phyloP scores from a whole-genome alignment of 2,329 filamentous ascomycete genomes.

The Stachybotrys chartarum region DNA sequence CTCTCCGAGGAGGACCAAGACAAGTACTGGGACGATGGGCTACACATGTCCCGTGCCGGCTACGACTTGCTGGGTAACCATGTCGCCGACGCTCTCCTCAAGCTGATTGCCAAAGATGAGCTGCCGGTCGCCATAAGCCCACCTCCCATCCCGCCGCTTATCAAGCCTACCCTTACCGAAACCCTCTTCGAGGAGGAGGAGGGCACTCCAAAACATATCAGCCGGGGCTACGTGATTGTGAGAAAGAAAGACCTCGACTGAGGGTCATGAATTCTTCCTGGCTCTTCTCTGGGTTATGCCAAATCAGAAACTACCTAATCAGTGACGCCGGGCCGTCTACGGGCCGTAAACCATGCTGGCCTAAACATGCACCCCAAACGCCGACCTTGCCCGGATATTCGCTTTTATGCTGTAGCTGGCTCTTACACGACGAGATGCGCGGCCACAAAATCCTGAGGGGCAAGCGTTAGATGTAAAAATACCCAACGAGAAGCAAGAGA shows the following conservation, averaged over 20 bases:
- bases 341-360: not conserved
- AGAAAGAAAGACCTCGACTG: slow-evolving; percentile 44
- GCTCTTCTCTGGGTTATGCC: too few relatives aligned
- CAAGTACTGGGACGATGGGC: slow-evolving; percentile 52
- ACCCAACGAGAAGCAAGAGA: slow-evolving; percentile 4
- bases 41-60: slow-evolving; percentile 51
- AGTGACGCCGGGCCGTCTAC: not conserved
- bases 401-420: slow-evolving; percentile 5
- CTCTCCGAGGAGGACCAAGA: slow-evolving; percentile 37
- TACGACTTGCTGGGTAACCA: slow-evolving; percentile 56
- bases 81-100: slow-evolving; percentile 45
- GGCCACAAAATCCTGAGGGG: slow-evolving; percentile 46
- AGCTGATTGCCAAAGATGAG: slow-evolving; percentile 24
- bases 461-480: slow-evolving; percentile 7
- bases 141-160: not conserved
- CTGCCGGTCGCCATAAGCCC: not conserved
- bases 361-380: not conserved
- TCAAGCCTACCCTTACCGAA: slow-evolving; percentile 20
- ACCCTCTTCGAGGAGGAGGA: slow-evolving; percentile 43
- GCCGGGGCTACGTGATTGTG: slow-evolving; percentile 48
- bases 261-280: slow-evolving; percentile 2
- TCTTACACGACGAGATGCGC: slow-evolving; percentile 37
- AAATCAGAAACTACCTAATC: not conserved
- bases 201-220: slow-evolving; percentile 37
- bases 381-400: not conserved